Conservation (phyloP, 1,139 yeast species). For the Taphrina sp. region DNA sequence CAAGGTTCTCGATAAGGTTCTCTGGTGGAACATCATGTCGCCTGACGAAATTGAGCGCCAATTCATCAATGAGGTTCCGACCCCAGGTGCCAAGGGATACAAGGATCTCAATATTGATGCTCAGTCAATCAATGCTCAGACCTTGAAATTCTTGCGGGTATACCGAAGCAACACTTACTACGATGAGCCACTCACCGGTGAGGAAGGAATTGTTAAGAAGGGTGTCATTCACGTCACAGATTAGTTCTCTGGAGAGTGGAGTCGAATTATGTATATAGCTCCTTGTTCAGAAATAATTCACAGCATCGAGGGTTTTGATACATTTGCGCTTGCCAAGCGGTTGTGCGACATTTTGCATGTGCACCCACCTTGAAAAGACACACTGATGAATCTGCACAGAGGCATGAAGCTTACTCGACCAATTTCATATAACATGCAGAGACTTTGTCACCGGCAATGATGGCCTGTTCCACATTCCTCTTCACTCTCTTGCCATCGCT, state of each 20-base stretch:
- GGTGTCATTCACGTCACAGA: constrained; percentile 30
- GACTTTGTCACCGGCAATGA: constrained; percentile 27
- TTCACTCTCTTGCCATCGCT: constrained; percentile 25
- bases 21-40: constrained; percentile 69
- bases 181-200: constrained; percentile 16
- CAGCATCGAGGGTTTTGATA: no score
- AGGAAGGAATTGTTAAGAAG: constrained; percentile 25
- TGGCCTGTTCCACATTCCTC: constrained; percentile 29
- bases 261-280: no score
- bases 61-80: constrained; percentile 64
- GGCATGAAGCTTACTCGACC: no score
- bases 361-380: no score
- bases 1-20: constrained; percentile 53
- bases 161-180: constrained; percentile 30
- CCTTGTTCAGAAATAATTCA: no score
- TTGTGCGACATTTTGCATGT: no score
- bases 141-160: constrained; percentile 58
- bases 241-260: no score
- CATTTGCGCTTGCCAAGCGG: no score
- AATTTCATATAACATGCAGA: constrained; percentile 23
- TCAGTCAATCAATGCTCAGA: constrained; percentile 65
- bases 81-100: constrained; percentile 63
- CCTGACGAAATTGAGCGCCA: constrained; percentile 78
- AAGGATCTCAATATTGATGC: constrained; percentile 71
- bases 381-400: no score